These are phyloP conservation scores for Leishmania major DNA, from an alignment of 208 protist species.

Conservation along the genomic window DNA sequence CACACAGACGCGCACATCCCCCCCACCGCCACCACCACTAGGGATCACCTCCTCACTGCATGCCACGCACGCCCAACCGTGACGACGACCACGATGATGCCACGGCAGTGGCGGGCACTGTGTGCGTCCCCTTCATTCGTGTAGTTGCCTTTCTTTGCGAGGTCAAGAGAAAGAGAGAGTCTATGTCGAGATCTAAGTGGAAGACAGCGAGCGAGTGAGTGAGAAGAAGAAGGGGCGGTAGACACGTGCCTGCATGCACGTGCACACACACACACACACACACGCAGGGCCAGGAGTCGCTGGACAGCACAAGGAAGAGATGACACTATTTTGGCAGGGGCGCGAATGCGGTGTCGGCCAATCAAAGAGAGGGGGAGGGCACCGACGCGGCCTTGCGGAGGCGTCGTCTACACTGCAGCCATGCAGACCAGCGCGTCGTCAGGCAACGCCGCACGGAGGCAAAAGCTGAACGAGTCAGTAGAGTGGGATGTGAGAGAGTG, in stretches of 20 bases:
- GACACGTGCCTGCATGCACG: neutral
- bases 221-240: neutral
- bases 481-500: neutral
- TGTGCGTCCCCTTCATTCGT: neutral
- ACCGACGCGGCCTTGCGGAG: neutral
- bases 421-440: neutral
- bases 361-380: neutral
- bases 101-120: neutral
- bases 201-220: neutral
- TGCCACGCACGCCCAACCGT: neutral
- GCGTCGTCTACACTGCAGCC: neutral
- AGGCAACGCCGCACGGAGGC: neutral
- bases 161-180: neutral
- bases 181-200: neutral
- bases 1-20: neutral
- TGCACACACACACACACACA: neutral
- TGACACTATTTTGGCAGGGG: neutral
- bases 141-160: neutral
- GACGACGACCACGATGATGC: neutral
- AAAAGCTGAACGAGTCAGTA: neutral
- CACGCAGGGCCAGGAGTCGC: neutral
- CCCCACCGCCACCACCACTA: neutral
- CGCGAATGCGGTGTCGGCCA: neutral
- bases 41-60: neutral
- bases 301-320: neutral